Evolutionary conservation across 345 rosid species (phyloP).

Genomic region (Orychophragmus violaceus): DNA sequence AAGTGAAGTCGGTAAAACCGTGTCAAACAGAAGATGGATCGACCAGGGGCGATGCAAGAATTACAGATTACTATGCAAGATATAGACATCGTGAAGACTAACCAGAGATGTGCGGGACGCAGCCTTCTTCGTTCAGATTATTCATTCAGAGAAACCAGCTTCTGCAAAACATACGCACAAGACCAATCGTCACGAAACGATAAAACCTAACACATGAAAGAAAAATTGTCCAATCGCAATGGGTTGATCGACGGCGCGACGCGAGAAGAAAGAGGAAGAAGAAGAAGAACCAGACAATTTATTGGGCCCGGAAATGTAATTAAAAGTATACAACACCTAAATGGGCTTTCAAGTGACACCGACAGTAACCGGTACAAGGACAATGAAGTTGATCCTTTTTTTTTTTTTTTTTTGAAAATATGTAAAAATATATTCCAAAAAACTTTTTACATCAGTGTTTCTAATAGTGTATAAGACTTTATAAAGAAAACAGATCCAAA

Average conservation of each 20-base stretch:
- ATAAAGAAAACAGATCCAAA: too few species aligned
- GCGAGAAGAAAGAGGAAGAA: slow-evolving; percentile 11
- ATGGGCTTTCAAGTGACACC: slow-evolving; percentile 26
- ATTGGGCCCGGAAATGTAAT: neutral
- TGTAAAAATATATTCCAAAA: too few species aligned
- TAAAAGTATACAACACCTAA: neutral
- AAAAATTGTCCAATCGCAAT: too few species aligned
- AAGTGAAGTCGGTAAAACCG: too few species aligned
- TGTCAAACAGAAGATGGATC: too few species aligned
- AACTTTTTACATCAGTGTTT: too few species aligned
- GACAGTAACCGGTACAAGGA: slow-evolving; percentile 67
- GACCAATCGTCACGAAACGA: too few species aligned
- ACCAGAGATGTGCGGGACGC: slow-evolving; percentile 15
- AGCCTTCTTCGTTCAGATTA: slow-evolving; percentile 4
- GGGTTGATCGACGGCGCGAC: too few species aligned
- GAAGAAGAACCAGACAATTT: neutral
- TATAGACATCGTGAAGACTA: neutral
- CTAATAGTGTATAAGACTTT: too few species aligned
- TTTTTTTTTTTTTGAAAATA: too few species aligned
- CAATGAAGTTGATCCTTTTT: slow-evolving; percentile 37
- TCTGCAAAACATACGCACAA: too few species aligned
- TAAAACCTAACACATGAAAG: neutral
- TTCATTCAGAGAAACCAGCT: slow-evolving; percentile 1
- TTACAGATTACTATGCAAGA: neutral
- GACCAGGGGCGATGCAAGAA: too few species aligned